A percentile compares a stretch with the other conserved stretches of the same genome.
phyloP scores from a whole-genome alignment of 345 rosid genomes.

The Hibiscus trionum region DNA sequence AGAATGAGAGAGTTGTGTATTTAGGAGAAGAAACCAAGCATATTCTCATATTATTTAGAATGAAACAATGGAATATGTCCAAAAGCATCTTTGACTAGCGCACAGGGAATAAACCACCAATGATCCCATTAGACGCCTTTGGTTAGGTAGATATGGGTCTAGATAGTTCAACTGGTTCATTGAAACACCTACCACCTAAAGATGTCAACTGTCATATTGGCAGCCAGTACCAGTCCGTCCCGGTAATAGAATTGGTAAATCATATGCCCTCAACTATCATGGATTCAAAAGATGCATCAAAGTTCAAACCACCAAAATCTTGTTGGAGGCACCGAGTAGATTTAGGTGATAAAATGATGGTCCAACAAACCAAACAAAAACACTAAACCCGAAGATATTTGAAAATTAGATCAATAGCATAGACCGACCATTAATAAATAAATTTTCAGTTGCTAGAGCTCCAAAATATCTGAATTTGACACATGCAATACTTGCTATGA shows the following conservation, averaged over 20 bases:
- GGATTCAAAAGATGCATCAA: not conserved
- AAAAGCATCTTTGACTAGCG: constrained; percentile 1
- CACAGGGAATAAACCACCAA: not conserved
- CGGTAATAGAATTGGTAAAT: not conserved
- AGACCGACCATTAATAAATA: not conserved
- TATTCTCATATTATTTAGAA: not conserved
- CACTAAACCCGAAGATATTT: not conserved
- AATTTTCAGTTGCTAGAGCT: not conserved
- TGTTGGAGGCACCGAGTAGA: not conserved
- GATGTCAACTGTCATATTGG: not conserved
- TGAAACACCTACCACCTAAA: constrained; percentile 2
- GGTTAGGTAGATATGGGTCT: constrained; percentile 5
- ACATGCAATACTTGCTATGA: not conserved
- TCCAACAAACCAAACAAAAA: constrained; percentile 1
- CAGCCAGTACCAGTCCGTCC: not conserved
- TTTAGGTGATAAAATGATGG: not conserved
- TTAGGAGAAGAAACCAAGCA: not conserved
- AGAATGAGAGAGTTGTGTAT: not conserved
- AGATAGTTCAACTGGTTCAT: not conserved
- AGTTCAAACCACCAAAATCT: not conserved
- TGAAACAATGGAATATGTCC: not conserved
- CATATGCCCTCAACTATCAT: not conserved
- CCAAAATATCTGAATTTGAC: not conserved
- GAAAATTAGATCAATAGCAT: not conserved
- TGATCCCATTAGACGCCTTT: not conserved